Evolutionary conservation across 768 basidiomycete species (phyloP), one percentile per base, ranked within the genome.

Genomic region (Suillus cothurnatus): DNA sequence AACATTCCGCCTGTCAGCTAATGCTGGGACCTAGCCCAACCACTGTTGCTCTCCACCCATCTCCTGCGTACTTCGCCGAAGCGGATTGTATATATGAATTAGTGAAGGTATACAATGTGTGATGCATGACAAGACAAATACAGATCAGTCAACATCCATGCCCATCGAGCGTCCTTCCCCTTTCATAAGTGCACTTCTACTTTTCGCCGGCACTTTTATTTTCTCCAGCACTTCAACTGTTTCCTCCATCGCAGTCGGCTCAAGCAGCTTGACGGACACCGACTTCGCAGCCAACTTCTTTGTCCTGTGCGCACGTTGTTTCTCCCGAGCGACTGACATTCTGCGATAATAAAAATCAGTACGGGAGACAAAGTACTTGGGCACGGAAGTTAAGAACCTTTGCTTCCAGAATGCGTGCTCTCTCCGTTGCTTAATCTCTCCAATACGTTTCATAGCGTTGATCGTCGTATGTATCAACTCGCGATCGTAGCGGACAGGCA

Each of bases 371-470:
- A 19, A 15, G 28, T 28, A 31, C 26, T 57, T 11, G 14, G 4
- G 23, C 6, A 55, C 36, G 12, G 21, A 55, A 50, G n/a, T 8
- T 47, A 72, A 81, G 66, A 64, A 88, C 91, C 92, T 87, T 82
- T 93, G 93, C 81, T 95, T 99, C 89, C 90, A 99, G 87, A 99
- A 99, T 26, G 92, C 94, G 67, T 90, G 86, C 75, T 99, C 97
- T 77, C 97, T 85, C 74, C 90, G 87, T 67, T 86, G 83, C 77
- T 91, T 94, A 81, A 99, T 95, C 80, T 99, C 95, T 68, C 89
- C 89, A 45, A 99, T 82, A 66, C 97, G 86, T 80, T 95, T 95
- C 91, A 99, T 99, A 41, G 95, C 97, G 81, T 92, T 92, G 77
- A 99, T 84, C 12, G 97, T 99, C 2, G 93, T 96, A 75, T 92